Conservation (phyloP, 164 flowering plant species). For the Brasenia schreberi region DNA sequence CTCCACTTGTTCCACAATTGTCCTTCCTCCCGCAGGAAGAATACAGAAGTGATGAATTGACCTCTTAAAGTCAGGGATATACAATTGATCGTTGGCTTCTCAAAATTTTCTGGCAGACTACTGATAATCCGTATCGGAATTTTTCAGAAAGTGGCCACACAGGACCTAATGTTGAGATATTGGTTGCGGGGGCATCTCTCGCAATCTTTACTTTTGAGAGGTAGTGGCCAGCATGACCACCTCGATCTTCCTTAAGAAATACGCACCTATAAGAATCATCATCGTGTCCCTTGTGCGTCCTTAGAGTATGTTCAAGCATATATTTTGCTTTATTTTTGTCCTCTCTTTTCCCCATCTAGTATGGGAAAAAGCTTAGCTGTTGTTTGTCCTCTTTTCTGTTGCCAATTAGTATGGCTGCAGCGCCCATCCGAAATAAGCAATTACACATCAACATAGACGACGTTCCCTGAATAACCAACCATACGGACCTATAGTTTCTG, state of each 20-base stretch:
- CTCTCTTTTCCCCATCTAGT: too few relatives aligned
- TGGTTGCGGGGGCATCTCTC: constrained; percentile 17
- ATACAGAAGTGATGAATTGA: constrained; percentile 5
- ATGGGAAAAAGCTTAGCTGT: too few relatives aligned
- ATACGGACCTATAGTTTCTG: constrained; percentile 32
- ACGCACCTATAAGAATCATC: constrained; percentile 16
- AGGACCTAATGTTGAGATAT: constrained; percentile 20
- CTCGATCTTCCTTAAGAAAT: constrained; percentile 15
- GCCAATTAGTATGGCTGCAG: constrained; percentile 26
- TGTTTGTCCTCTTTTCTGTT: constrained; percentile 14
- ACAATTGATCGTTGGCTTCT: not conserved
- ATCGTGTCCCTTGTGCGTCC: constrained; percentile 17
- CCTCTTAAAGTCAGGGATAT: constrained; percentile 7
- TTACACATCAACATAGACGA: constrained; percentile 50
- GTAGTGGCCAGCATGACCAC: constrained; percentile 14
- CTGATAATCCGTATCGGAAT: constrained; percentile 9
- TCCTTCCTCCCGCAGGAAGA: not conserved
- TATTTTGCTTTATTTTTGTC: constrained; percentile 23
- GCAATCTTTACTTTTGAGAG: constrained; percentile 21
- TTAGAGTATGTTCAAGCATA: constrained; percentile 17
- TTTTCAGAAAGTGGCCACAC: constrained; percentile 27
- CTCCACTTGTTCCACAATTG: constrained; percentile 7
- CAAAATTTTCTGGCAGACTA: constrained; percentile 3
- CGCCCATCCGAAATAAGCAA: constrained; percentile 44
- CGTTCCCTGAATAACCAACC: constrained; percentile 31